phyloP scores from a whole-genome alignment of 2,329 filamentous ascomycete genomes.

The Diaporthe longicolla region DNA sequence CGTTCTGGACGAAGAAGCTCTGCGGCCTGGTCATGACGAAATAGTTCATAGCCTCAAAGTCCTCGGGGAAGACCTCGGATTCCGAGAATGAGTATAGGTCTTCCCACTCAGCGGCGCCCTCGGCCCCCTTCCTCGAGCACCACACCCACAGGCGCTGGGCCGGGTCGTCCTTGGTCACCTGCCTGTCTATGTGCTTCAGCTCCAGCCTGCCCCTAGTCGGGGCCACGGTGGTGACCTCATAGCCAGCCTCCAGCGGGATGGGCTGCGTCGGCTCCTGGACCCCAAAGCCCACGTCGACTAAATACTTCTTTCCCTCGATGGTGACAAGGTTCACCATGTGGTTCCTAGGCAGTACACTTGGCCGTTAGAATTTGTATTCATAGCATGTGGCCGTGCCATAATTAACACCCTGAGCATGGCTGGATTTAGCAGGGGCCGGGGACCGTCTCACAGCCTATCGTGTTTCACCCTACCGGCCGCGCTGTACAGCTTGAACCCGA shows the following conservation, averaged over 20 bases:
- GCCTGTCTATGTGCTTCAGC: conserved; percentile 50
- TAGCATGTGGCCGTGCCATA: too few species aligned
- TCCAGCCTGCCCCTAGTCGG: conserved; percentile 62
- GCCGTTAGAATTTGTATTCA: not conserved
- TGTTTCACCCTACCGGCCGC: conserved; percentile 60
- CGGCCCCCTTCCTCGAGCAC: conserved; percentile 46
- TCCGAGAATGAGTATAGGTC: conserved; percentile 67
- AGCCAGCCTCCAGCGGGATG: conserved; percentile 49
- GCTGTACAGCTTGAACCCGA: conserved; percentile 66
- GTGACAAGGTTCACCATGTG: conserved; percentile 74
- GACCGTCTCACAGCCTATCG: not conserved
- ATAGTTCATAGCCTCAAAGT: conserved; percentile 64
- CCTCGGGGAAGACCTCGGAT: conserved; percentile 61
- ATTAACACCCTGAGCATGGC: not conserved
- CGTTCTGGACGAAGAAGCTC: conserved; percentile 56
- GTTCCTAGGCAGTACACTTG: conserved; percentile 54
- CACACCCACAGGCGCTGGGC: conserved; percentile 58
- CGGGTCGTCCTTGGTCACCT: conserved; percentile 48
- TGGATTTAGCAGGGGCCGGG: not conserved
- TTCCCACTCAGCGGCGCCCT: conserved; percentile 55
- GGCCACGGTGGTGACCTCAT: conserved; percentile 55
- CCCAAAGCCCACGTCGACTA: conserved; percentile 74
- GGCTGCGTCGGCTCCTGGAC: conserved; percentile 56
- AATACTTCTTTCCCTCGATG: conserved; percentile 61
- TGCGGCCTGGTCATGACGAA: conserved; percentile 52